Evolutionary conservation across 2,329 filamentous ascomycete genomes (phyloP), one percentile per base, ranked within the genome.

Genomic region (Xylaria sp.): DNA sequence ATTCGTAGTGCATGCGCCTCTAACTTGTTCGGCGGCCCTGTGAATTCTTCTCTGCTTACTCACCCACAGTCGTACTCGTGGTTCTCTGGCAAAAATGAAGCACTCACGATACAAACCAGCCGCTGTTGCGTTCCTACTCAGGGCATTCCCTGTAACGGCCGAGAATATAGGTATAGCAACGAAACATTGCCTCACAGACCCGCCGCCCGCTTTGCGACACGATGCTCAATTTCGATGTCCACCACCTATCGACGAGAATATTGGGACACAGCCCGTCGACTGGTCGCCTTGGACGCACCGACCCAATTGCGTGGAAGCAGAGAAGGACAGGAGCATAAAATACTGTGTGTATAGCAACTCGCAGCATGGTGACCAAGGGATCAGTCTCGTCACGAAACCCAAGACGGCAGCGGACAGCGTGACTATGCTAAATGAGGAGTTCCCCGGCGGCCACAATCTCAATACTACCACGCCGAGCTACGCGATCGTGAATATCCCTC

Each of bases 331-430:
- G 13, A 57, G 13, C 18, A 39, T 59, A 1, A 73, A 71, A 60
- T 76, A 74, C 52, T 76, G 74, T 20, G 72, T 75, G 12, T 75
- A 71, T 46, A 75, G 70, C 15, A 76, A 76, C 56, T 73, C 74
- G 15, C 71, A 63, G 30, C 71, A 74, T 39, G 74, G 74, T 8
- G 69, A 74, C 15, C 68, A 72, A n/a, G 79, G 79, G 23, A 69
- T 80, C 60, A 80, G 78, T 58, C 67, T 82, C 41, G 72, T 81
- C 60, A 78, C 79, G 4, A 79, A 73, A 1, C 79, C 79, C 0
- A 75, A 78, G 58, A 74, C 72, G 9, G 78, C 79, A 0, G 77
- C 79, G 0, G 72, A 73, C 55, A 75, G 72, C 34, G 61, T 75
- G 18, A 66, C 74, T 2, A 71, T 78, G 34, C 65, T 80, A 2